These are phyloP conservation scores for Curvularia sp. DNA, from an alignment of 2,329 filamentous ascomycete species.

Conservation along the genomic window DNA sequence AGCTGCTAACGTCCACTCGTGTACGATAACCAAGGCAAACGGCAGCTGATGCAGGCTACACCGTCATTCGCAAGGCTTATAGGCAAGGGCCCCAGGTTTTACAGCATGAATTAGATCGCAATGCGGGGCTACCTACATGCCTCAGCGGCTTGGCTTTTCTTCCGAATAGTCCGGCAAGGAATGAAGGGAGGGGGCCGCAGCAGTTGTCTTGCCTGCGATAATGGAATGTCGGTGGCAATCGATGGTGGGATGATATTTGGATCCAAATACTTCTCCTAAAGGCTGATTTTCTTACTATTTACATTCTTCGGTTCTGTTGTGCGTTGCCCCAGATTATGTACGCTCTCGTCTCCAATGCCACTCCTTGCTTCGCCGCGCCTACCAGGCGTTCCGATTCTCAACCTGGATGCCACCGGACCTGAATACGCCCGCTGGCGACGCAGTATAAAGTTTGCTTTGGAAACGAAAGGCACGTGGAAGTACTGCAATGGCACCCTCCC, in stretches of 20 bases:
- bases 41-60: conserved; percentile 8
- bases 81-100: conserved; percentile 21
- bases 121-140: conserved; percentile 31
- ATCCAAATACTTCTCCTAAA: neutral
- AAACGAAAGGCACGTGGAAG: conserved; percentile 43
- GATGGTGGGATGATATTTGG: neutral
- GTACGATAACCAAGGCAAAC: conserved; percentile 24
- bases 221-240: neutral
- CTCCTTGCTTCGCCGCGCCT: conserved; percentile 38
- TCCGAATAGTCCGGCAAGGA: conserved; percentile 20
- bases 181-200: conserved; percentile 7
- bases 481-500: conserved; percentile 42
- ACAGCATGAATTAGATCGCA: conserved; percentile 15
- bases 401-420: conserved; percentile 36
- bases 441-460: conserved; percentile 41
- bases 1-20: conserved; percentile 16
- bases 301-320: neutral
- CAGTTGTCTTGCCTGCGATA: conserved; percentile 2
- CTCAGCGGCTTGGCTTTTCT: conserved; percentile 19
- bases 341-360: conserved; percentile 19
- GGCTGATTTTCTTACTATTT: neutral
- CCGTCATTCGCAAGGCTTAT: conserved; percentile 6
- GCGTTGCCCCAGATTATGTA: neutral
- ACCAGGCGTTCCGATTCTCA: conserved; percentile 40
- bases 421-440: conserved; percentile 46